Evolutionary conservation across 2,329 filamentous ascomycete genomes (phyloP).

Genomic region (Botryotinia calthae): DNA sequence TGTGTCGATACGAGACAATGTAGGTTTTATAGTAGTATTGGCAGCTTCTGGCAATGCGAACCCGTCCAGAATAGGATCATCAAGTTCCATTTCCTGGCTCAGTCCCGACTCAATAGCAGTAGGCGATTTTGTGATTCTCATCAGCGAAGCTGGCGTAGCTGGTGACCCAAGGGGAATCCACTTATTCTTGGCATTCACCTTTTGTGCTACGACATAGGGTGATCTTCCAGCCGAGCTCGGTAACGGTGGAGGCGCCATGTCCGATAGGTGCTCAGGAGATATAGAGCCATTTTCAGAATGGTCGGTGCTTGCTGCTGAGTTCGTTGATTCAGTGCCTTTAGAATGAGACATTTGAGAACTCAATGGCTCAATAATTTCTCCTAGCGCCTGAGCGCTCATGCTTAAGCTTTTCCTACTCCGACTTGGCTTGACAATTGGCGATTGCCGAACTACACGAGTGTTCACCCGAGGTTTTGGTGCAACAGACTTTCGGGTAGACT

Average conservation of each 20-base stretch:
- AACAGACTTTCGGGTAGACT: conserved; percentile 29
- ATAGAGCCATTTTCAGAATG: conserved; percentile 63
- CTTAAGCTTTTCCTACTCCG: conserved; percentile 45
- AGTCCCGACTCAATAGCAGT: conserved; percentile 40
- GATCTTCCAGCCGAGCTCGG: conserved; percentile 64
- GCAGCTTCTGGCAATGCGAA: conserved; percentile 73
- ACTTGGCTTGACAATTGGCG: conserved; percentile 42
- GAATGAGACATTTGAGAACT: conserved; percentile 40
- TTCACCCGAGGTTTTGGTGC: conserved; percentile 30
- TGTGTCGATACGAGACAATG: conserved; percentile 51
- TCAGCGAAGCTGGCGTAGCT: conserved; percentile 83
- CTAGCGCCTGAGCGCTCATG: conserved; percentile 44
- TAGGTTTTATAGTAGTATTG: conserved; percentile 48
- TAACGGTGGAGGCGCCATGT: conserved; percentile 66
- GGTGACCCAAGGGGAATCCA: conserved; percentile 48
- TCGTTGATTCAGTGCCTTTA: conserved; percentile 40
- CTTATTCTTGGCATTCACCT: conserved; percentile 41
- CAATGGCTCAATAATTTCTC: conserved; percentile 39
- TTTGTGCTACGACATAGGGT: conserved; percentile 62
- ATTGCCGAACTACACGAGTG: conserved; percentile 40
- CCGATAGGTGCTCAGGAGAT: conserved; percentile 60
- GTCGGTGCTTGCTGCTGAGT: conserved; percentile 43
- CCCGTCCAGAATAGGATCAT: conserved; percentile 59
- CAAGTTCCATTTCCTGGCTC: conserved; percentile 47
- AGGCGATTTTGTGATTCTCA: conserved; percentile 59